Conservation (phyloP, 176 grass and related monocot species). For the Chrysopogon serrulatus region DNA sequence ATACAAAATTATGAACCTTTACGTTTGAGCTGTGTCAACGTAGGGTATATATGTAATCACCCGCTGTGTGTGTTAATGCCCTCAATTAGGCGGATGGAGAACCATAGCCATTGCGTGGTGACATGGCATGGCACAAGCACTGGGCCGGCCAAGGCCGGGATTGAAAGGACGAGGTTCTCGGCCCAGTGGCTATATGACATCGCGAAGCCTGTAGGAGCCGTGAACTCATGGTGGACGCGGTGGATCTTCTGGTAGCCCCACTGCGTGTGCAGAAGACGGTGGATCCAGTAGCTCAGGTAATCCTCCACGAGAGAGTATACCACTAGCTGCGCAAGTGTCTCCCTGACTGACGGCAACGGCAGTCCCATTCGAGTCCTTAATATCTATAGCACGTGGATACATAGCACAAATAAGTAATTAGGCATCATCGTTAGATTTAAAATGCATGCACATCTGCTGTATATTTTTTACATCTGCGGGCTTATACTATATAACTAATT, state of each 20-base stretch:
- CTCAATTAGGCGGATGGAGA: constrained; percentile 62
- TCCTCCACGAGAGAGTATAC: constrained; percentile 81
- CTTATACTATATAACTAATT: too few relatives aligned
- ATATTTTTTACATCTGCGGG: too few relatives aligned
- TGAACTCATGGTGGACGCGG: constrained; percentile 74
- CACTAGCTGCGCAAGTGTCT: constrained; percentile 48
- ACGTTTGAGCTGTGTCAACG: neutral
- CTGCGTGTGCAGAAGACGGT: constrained; percentile 63
- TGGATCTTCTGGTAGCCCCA: constrained; percentile 76
- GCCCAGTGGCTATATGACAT: constrained; percentile 76
- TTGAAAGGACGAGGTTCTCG: constrained; percentile 58
- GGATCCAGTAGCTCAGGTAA: constrained; percentile 80
- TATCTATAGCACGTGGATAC: neutral
- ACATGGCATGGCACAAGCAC: constrained; percentile 64
- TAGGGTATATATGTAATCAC: constrained; percentile 2
- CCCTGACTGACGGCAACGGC: constrained; percentile 61
- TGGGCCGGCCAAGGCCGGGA: constrained; percentile 59
- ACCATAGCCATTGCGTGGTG: constrained; percentile 76
- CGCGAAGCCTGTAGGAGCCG: constrained; percentile 63
- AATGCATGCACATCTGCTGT: too few relatives aligned
- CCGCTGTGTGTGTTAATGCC: constrained; percentile 79
- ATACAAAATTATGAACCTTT: neutral
- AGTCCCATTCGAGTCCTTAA: constrained; percentile 41
- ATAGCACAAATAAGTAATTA: neutral
- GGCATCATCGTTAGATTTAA: neutral